A percentile compares a stretch with the other conserved stretches of the same genome.
Conservation (phyloP, 495 filamentous ascomycete genomes). For the Mytilinidion resinicola region DNA sequence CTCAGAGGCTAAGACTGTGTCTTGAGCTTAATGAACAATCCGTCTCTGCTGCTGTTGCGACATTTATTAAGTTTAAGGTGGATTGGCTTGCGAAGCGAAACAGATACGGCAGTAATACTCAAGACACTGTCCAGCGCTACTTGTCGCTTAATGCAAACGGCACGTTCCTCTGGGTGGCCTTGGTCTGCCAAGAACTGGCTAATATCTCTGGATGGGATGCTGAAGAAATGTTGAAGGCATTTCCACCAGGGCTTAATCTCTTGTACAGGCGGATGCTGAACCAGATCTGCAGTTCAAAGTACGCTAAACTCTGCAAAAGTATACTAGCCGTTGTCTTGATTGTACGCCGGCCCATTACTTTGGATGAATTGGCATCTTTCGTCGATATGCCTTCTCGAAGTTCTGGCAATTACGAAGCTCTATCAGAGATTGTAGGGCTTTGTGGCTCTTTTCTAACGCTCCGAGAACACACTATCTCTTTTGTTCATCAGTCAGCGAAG, state of each 20-base stretch:
- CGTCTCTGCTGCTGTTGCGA: background rate
- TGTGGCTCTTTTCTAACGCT: background rate
- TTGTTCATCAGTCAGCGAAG: background rate
- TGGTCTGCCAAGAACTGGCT: constrained; percentile 3
- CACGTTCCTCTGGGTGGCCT: no score
- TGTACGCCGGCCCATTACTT: background rate
- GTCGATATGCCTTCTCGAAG: background rate
- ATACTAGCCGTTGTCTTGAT: background rate
- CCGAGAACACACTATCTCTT: background rate
- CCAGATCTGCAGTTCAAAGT: constrained; percentile 23
- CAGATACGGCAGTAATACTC: background rate
- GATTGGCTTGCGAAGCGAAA: background rate
- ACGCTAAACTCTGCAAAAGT: constrained; percentile 18
- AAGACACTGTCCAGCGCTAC: background rate
- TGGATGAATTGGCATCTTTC: background rate
- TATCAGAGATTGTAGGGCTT: background rate
- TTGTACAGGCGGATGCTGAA: constrained; percentile 33
- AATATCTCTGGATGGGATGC: background rate
- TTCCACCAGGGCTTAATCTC: constrained; percentile 29
- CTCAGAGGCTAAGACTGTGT: constrained; percentile 20
- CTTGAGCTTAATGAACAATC: constrained; percentile 34
- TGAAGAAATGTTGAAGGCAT: background rate
- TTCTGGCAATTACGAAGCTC: no score
- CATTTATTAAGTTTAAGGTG: constrained; percentile 31
- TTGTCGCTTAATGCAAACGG: background rate